Evolutionary conservation across 768 basidiomycete genomes (phyloP), one percentile per base, ranked within the genome.

Genomic region (Serendipita indica): DNA sequence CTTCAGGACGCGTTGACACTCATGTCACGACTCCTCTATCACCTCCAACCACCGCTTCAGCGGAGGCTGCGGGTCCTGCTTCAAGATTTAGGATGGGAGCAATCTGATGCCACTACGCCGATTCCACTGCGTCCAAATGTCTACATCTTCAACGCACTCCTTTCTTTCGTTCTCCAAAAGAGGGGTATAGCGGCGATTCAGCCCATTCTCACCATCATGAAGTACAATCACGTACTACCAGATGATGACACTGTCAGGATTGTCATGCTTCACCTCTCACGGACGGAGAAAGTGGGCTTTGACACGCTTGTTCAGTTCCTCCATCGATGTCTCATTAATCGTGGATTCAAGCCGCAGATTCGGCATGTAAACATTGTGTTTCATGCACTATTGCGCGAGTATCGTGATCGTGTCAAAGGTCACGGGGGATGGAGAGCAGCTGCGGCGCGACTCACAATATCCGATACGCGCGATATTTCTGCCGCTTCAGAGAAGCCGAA

Each of bases 101-200:
- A 27, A 10, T n/a, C n/a, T 4, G 32, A 27, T 20, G 25, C n/a
- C 3, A 18, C n/a, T 30, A 18, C 22, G n/a, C 22, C 32, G 4
- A 28, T 33, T 16, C n/a, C 37, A 12, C 20, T 62, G 41, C 61
- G 67, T 7, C 63, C 27, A 13, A 74, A 73, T 4, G 68, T 71
- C 34, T 70, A 74, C 57, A 69, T 85, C 27, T 79, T 85, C 71
- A 87, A 89, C 65, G 73, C 79, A 18, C 68, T 84, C 18, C 69
- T 87, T 12, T 70, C 71, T 54, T 78, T 79, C 35, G 61, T 79
- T 20, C 66, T 86, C 58, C 67, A 65, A 22, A 68, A 70, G 37
- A 72, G 72, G 60, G 83, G 83, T 37, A 68, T 86, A 45, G 61
- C 69, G 34, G 75, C 72, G 33, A 73, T 79, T 58, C 72, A 69